phyloP scores from a whole-genome alignment of 352 stramenopile genomes.

The Pythium apleroticum region DNA sequence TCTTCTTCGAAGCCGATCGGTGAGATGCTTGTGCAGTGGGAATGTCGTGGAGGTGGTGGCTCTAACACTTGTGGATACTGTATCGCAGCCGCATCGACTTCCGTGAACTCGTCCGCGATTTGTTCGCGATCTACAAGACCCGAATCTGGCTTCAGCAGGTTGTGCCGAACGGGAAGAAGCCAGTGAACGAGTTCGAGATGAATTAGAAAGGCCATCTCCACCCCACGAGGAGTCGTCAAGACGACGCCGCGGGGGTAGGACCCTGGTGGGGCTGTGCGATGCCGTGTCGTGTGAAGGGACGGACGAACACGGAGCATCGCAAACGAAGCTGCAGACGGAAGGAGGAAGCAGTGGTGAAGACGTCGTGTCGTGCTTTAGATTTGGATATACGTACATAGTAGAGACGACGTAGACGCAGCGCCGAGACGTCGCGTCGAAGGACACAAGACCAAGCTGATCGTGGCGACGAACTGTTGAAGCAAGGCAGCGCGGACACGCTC shows the following conservation, averaged over 20 bases:
- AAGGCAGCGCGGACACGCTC: constrained; percentile 2
- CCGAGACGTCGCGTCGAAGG: not conserved
- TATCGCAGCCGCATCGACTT: constrained; percentile 93
- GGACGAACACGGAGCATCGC: not conserved
- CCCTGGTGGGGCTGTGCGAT: not conserved
- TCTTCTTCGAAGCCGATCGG: constrained; percentile 98
- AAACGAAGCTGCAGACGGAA: not conserved
- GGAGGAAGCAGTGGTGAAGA: constrained; percentile 3
- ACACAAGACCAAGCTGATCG: not conserved
- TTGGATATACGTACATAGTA: constrained; percentile 27
- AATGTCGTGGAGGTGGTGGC: not conserved
- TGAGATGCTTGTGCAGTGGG: constrained; percentile 16
- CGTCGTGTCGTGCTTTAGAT: constrained; percentile 20
- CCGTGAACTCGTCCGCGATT: constrained; percentile 95
- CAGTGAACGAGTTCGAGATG: constrained; percentile 50
- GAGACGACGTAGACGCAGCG: constrained; percentile 6
- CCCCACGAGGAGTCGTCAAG: not conserved
- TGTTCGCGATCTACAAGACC: constrained; percentile 99
- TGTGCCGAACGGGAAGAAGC: constrained; percentile 71
- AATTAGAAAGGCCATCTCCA: constrained; percentile 34
- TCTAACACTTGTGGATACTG: not conserved
- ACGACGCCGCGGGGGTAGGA: not conserved
- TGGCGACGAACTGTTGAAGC: not conserved
- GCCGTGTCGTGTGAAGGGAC: constrained; percentile 5
- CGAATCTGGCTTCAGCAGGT: constrained; percentile 98